Evolutionary conservation across 805 yeast species (phyloP), one percentile per base, ranked within the genome.

Genomic region (Ogataea kodamae): DNA sequence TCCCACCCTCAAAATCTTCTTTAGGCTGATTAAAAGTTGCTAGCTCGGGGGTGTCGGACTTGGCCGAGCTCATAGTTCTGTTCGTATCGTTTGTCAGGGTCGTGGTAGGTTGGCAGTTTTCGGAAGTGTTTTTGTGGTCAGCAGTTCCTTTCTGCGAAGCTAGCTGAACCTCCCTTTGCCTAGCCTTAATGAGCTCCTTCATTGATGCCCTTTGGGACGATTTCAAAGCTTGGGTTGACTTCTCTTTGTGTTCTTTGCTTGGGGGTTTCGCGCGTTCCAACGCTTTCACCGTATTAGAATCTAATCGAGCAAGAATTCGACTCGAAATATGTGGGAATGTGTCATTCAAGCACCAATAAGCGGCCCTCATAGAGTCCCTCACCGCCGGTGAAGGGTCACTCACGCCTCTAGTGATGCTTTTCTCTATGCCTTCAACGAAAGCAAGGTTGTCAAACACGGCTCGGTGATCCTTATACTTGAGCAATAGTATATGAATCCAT

Each of bases 311-410:
- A 33, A 62, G 41, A 5, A 61, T 54, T 10, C 42, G 44, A 10
- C 69, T 73, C 0, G 78, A 82, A 9, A 64, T 60, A 0, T 57
- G 49, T 0, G 85, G 82, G 59, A 75, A 81, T 5, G 68, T 50
- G 13, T 63, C 65, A 45, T 68, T 70, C 35, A 76, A 70, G 9
- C 72, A 64, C 96, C 96, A 89, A 49, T 71, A 90, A 0, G 87
- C 68, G 3, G 67, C 63, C 53, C 95, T 72, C 64, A 81, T 83
- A 0, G 76, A 64, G 48, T 78, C 94, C 44, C 97, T 70, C 0
- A 85, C 96, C 0, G 73, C 63, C 0, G 89, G 86, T 39, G 82
- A 81, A 0, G 96, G 85, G 55, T 89, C 97, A 1, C 74, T 54
- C 1, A 92, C 62, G 13, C 90, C 80, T 46, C 74, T 78, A 3